phyloP scores from a whole-genome alignment of 495 filamentous ascomycete species.

The Barbatosphaeria neglecta region DNA sequence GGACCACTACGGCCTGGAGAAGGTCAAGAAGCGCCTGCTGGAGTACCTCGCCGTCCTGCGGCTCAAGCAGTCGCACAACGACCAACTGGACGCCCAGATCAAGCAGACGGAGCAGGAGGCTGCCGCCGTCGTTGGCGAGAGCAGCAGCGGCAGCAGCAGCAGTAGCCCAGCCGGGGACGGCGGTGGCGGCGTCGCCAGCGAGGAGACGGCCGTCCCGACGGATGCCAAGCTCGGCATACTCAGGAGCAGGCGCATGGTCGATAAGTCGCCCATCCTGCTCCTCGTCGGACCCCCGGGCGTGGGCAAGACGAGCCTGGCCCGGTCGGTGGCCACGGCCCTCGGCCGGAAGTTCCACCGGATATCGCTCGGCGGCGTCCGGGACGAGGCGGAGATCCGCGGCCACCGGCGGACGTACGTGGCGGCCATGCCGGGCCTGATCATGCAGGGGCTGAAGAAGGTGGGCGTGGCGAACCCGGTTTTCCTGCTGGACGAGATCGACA shows the following conservation, averaged over 20 bases:
- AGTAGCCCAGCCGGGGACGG: conserved; percentile 22
- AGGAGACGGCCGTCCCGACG: conserved; percentile 32
- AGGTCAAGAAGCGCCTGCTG: conserved; percentile 91
- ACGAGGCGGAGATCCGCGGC: conserved; percentile 94
- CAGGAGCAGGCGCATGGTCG: conserved; percentile 64
- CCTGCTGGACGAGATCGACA: conserved; percentile 97
- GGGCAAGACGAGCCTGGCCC: conserved; percentile 93
- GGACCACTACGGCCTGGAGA: conserved; percentile 93
- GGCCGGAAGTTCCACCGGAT: conserved; percentile 96
- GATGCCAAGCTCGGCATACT: conserved; percentile 55
- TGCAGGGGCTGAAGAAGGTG: conserved; percentile 90
- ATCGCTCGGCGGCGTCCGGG: conserved; percentile 87
- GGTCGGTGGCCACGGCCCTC: conserved; percentile 81
- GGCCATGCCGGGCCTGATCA: conserved; percentile 93
- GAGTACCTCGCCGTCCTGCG: conserved; percentile 94
- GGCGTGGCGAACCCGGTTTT: conserved; percentile 95
- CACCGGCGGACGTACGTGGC: conserved; percentile 96
- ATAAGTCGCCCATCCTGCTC: conserved; percentile 92
- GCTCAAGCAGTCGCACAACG: conserved; percentile 81
- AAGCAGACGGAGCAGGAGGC: conserved; percentile 50
- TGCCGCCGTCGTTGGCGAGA: conserved; percentile 24
- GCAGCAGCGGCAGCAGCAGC: neutral
- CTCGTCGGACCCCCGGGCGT: conserved; percentile 91
- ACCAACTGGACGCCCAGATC: conserved; percentile 66
- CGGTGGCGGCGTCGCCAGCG: conserved; percentile 10